These are phyloP conservation scores for Scopulariopsis brevicaulis DNA, from an alignment of 2,329 filamentous ascomycete genomes.

Conservation along the genomic window DNA sequence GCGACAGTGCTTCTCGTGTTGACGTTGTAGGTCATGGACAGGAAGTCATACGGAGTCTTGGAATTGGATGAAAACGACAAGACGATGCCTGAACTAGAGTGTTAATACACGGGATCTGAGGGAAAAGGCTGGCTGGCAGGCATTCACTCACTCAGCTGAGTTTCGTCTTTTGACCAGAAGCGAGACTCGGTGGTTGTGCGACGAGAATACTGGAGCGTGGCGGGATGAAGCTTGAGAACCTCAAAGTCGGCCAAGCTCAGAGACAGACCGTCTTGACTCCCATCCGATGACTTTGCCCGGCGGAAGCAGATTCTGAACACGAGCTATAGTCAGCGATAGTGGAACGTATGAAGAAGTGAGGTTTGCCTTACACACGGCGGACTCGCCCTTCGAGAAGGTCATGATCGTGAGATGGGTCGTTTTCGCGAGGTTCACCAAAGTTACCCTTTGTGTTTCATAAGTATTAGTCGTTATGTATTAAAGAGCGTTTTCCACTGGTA, in stretches of 20 bases:
- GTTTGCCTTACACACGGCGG: constrained; percentile 17
- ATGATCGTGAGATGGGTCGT: constrained; percentile 9
- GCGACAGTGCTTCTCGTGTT: constrained; percentile 24
- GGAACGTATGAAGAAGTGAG: background rate
- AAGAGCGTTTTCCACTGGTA: background rate
- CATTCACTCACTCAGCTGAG: constrained; percentile 17
- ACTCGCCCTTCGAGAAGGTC: constrained; percentile 21
- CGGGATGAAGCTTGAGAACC: constrained; percentile 23
- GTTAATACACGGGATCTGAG: background rate
- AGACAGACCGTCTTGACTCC: constrained; percentile 21
- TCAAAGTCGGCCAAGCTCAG: constrained; percentile 21
- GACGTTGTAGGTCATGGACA: constrained; percentile 32
- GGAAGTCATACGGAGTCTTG: constrained; percentile 31
- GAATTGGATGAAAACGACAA: constrained; percentile 31
- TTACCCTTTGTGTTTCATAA: constrained; percentile 10
- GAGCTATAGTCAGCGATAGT: background rate
- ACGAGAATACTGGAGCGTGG: constrained; percentile 25
- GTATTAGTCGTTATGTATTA: background rate
- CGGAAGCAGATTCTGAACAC: constrained; percentile 21
- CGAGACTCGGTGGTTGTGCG: constrained; percentile 25
- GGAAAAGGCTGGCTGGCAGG: background rate
- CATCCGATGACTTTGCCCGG: constrained; percentile 17
- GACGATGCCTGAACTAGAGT: constrained; percentile 20
- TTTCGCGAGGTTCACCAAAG: constrained; percentile 11
- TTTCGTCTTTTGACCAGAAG: constrained; percentile 25